Percentiles rank a stretch among this genome's conserved stretches.
These are phyloP conservation scores for Globomyces pollinis-pini DNA, from an alignment of 192 early-diverging fungal genomes.

Conservation along the genomic window DNA sequence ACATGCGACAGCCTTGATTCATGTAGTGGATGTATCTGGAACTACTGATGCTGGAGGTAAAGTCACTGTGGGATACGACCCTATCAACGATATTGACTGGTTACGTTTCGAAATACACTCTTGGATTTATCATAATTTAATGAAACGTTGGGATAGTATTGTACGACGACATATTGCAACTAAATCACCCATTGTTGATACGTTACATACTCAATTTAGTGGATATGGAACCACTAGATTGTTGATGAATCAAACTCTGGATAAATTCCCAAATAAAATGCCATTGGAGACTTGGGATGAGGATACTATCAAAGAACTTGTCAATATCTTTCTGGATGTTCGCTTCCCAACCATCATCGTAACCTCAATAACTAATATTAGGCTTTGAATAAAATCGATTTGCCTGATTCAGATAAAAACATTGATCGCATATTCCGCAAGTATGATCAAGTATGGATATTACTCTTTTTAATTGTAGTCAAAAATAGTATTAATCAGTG, in stretches of 20 bases:
- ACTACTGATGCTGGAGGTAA: constrained; percentile 72
- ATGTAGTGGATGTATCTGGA: constrained; percentile 79
- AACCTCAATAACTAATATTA: background rate
- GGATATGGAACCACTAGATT: constrained; percentile 53
- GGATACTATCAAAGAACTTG: constrained; percentile 47
- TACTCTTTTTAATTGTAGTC: constrained; percentile 1
- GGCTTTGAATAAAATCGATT: constrained; percentile 77
- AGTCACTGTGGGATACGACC: constrained; percentile 72
- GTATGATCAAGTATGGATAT: constrained; percentile 53
- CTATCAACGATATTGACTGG: constrained; percentile 79
- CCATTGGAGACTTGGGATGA: constrained; percentile 61
- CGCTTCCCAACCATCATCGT: constrained; percentile 74
- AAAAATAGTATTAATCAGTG: constrained; percentile 35
- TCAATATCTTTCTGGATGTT: constrained; percentile 62
- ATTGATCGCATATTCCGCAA: constrained; percentile 67
- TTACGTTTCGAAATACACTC: constrained; percentile 63
- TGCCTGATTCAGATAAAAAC: constrained; percentile 75
- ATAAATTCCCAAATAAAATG: constrained; percentile 45
- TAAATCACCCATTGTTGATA: constrained; percentile 37
- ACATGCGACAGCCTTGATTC: constrained; percentile 68
- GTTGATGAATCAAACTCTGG: constrained; percentile 38
- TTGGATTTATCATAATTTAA: constrained; percentile 58
- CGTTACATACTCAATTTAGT: constrained; percentile 46
- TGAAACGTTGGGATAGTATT: constrained; percentile 58
- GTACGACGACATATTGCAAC: constrained; percentile 57